Evolutionary conservation across 208 protist species (phyloP), one percentile per base, ranked within the genome.

Genomic region (Wallacemonas collosoma): DNA sequence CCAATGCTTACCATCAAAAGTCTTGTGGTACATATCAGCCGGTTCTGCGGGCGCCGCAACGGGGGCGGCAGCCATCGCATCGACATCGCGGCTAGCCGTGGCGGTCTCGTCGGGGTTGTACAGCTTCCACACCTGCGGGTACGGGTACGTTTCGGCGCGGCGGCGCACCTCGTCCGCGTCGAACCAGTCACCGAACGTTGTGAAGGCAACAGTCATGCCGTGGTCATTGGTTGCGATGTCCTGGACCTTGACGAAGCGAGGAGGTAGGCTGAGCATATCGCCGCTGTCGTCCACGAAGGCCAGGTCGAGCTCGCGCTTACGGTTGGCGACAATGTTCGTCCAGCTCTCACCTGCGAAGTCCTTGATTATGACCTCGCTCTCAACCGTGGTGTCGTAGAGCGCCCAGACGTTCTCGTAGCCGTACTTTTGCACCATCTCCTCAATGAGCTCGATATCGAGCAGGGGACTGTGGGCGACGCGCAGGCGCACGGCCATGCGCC

Each of bases 281-380:
- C 68, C 77, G 9, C 63, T 77, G 53, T 81, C 77, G 44, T 63
- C 69, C 58, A 57, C 50, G 66, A 81, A 77, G 17, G 77, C 77
- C 1, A 51, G 9, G 7, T 73, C 38, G 12, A 77, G 12, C 9
- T 67, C 65, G 11, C 57, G 58, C 50, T 57, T 55, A 36, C 58
- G 26, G 15, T 2, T 36, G 12, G 63, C 14, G 11, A 81, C 14
- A 38, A 81, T 70, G 6, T 17, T 40, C 3, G 60, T n/a, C 79
- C 79, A 84, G 47, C 64, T 53, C 45, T 60, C 41, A 17, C 79
- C 79, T 26, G n/a, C 50, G 72, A 84, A 80, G 48, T 60, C 55
- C 61, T 68, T 67, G 12, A 36, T 60, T 36, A 71, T 48, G 41
- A 71, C 51, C 36, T 44, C 65, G 65, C 65, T 71, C 51, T 60